Evolutionary conservation across 306 rosid species (phyloP).

Genomic region (Cyclanthera cordifolia): DNA sequence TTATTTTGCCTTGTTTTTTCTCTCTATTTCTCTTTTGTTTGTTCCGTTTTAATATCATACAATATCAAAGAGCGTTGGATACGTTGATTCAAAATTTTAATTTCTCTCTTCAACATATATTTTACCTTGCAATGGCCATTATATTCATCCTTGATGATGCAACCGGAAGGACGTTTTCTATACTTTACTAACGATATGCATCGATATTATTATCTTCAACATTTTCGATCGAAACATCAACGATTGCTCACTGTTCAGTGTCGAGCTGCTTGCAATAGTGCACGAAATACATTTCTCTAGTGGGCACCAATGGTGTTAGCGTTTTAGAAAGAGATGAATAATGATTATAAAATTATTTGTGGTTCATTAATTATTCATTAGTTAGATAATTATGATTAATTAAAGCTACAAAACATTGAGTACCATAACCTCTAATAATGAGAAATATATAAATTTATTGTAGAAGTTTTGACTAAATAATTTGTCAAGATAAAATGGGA

Average conservation of each 20-base stretch:
- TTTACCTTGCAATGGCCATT: constrained; percentile 91
- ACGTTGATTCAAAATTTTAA: too few relatives aligned
- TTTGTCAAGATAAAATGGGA: neutral
- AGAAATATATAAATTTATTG: too few relatives aligned
- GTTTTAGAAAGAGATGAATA: too few relatives aligned
- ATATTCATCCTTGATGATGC: constrained; percentile 84
- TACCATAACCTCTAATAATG: too few relatives aligned
- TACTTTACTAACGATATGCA: constrained; percentile 69
- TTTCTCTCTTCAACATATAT: neutral
- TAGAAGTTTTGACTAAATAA: constrained; percentile 10
- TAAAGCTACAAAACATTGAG: too few relatives aligned
- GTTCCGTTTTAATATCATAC: too few relatives aligned
- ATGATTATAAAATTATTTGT: too few relatives aligned
- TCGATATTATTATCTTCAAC: constrained; percentile 80
- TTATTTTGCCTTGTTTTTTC: too few relatives aligned
- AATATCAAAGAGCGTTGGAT: too few relatives aligned
- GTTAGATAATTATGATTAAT: too few relatives aligned
- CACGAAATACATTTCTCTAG: constrained; percentile 89
- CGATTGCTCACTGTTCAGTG: constrained; percentile 78
- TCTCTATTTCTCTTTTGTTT: too few relatives aligned
- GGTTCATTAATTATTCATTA: too few relatives aligned
- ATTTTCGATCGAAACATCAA: constrained; percentile 78
- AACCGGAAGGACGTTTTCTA: constrained; percentile 90
- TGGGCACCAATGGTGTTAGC: constrained; percentile 86
- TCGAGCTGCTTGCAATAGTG: constrained; percentile 67